Base-by-base conservation (phyloP, 225 moss, liverwort and hornwort species). In the Sphagnum contortum region DNA sequence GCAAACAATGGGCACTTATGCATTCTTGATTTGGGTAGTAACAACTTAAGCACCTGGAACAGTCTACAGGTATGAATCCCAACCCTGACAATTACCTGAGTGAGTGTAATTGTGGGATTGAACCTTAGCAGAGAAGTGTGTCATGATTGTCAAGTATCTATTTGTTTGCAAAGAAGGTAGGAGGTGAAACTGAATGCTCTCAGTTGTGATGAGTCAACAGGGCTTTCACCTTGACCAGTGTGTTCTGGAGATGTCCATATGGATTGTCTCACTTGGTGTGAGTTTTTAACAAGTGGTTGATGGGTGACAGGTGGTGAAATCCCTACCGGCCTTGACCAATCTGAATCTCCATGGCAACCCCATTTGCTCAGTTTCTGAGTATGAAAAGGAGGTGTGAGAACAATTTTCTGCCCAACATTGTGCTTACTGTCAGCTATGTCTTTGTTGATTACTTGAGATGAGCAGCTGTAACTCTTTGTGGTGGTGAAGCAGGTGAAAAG, bases 1-100 rank as follows among this genome's bases (percentile, higher is more conserved):
- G 96, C 92, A 69, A 80, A 78, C 71, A 90, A 96, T 68, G 92
- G 96, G 55, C 81, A 88, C 54, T 75, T 96, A 57, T 82, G 86
- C 48, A 92, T 96, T 72, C 69, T 96, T 55, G 96, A 96, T 63
- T 69, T 92, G 55, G 92, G 96, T 70, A 92, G 76, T 64, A 96
- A 96, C 72, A 79, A 89, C 70, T 73, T 90, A 67, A 84, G 80
- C 72, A 80, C 67, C 66, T 90, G 92, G 96, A 76, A 87, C 45
- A 85, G 72, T 72, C 56, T 90, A 66, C 90, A 92, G 96, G 95
- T 92, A 49, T 53, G 3, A 29, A 29, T 5, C n/a, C 4, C 48
- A 14, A 12, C 44, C 29, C 29, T 29, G 29, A 29, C 29, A 29
- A 29, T 29, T 29, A 29, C 29, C 1, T 29, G 29, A 29, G 29